Conservation (phyloP, 2,329 filamentous ascomycete genomes). For the Cladophialophora exuberans region DNA sequence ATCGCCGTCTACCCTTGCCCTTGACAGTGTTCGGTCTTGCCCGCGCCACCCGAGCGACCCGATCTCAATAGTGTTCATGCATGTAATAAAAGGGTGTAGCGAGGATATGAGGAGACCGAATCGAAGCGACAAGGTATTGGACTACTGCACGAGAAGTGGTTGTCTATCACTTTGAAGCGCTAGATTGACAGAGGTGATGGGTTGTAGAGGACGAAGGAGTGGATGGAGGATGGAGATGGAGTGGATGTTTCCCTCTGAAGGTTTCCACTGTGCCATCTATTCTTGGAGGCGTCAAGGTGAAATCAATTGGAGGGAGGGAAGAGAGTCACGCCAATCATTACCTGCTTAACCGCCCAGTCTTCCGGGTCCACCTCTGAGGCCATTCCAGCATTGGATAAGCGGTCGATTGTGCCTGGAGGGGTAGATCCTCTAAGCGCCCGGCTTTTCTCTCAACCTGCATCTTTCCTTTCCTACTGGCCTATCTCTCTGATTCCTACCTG, state of each 20-base stretch:
- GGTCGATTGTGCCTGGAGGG: slow-evolving; percentile 6
- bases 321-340: slow-evolving; percentile 4
- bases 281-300: not conserved
- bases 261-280: slow-evolving; percentile 1
- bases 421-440: slow-evolving; percentile 24
- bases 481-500: slow-evolving; percentile 5
- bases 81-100: not conserved
- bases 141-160: not conserved
- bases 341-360: slow-evolving; percentile 11
- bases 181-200: slow-evolving; percentile 3
- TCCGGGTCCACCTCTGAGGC: not conserved
- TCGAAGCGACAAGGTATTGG: not conserved
- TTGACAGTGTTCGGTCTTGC: too few species aligned
- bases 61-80: slow-evolving; percentile 8
- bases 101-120: too few species aligned
- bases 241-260: not conserved
- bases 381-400: not conserved
- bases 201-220: not conserved
- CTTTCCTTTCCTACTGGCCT: slow-evolving; percentile 13
- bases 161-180: slow-evolving; percentile 3
- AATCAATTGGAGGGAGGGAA: not conserved
- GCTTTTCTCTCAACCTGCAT: slow-evolving; percentile 1
- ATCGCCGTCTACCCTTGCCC: not conserved
- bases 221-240: not conserved
- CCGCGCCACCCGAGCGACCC: not conserved